phyloP scores from a whole-genome alignment of 2,329 filamentous ascomycete species.

The Ophiostoma himal-ulmi region DNA sequence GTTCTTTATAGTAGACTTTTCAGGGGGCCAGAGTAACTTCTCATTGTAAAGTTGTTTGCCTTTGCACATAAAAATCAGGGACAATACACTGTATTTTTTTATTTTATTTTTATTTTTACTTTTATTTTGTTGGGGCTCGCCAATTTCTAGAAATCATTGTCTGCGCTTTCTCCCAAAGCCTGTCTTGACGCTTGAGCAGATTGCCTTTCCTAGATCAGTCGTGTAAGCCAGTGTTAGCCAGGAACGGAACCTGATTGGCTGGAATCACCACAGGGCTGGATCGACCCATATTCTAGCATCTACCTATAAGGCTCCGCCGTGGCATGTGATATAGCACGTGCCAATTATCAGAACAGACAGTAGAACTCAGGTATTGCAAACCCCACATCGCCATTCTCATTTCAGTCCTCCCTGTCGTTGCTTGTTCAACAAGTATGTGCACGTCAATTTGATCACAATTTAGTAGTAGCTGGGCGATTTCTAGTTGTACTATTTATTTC shows the following conservation, averaged over 20 bases:
- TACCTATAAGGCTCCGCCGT: not conserved
- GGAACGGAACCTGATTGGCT: not conserved
- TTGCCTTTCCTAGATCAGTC: not conserved
- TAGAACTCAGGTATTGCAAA: no score
- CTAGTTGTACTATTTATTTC: not conserved
- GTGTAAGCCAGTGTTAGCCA: not conserved
- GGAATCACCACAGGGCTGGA: not conserved
- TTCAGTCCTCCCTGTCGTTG: slow-evolving; percentile 2
- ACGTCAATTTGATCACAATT: not conserved
- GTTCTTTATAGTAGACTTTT: no score
- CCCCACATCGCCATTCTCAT: not conserved
- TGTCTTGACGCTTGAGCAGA: not conserved
- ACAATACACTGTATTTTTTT: no score
- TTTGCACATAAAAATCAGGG: no score
- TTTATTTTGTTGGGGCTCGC: not conserved
- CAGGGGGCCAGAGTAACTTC: no score
- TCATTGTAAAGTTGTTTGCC: no score
- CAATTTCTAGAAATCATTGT: not conserved
- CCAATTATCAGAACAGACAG: no score
- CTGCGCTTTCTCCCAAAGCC: not conserved
- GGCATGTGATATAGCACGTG: not conserved
- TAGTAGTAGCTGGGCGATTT: not conserved
- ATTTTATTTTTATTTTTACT: no score
- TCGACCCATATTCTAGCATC: not conserved
- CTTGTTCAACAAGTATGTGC: not conserved